These are phyloP conservation scores for Boletus sp. DNA, from an alignment of 768 basidiomycete genomes.

Conservation along the genomic window DNA sequence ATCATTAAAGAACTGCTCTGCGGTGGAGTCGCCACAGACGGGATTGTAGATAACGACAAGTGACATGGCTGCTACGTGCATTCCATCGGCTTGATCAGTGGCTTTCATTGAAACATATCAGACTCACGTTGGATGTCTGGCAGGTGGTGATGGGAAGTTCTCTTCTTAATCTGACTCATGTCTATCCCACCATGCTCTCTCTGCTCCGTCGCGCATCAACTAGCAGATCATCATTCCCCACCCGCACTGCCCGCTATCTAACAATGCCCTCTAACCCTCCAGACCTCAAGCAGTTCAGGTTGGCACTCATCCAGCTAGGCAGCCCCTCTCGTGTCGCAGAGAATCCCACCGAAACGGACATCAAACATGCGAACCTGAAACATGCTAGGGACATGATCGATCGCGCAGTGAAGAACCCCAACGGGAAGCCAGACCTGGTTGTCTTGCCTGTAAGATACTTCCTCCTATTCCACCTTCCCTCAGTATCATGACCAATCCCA, in stretches of 20 bases:
- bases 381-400: slow-evolving; percentile 81
- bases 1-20: slow-evolving; percentile 51
- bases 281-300: slow-evolving; percentile 67
- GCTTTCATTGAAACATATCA: background rate
- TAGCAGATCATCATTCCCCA: background rate
- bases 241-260: slow-evolving; percentile 1
- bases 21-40: slow-evolving; percentile 60
- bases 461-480: background rate
- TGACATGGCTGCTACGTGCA: slow-evolving; percentile 35
- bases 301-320: slow-evolving; percentile 93
- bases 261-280: slow-evolving; percentile 33
- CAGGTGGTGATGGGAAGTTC: background rate
- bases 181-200: slow-evolving; percentile 13
- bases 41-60: slow-evolving; percentile 77
- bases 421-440: slow-evolving; percentile 67
- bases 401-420: slow-evolving; percentile 53
- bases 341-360: slow-evolving; percentile 29
- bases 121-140: slow-evolving; percentile 2
- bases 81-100: background rate
- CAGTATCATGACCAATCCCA: slow-evolving; percentile 25
- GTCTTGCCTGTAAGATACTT: slow-evolving; percentile 70
- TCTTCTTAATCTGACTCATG: background rate
- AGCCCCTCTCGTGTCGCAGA: slow-evolving; percentile 45
- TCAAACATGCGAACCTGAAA: slow-evolving; percentile 73
- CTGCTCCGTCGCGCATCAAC: slow-evolving; percentile 11